Evolutionary conservation across 2,329 filamentous ascomycete genomes (phyloP), one percentile per base, ranked within the genome.

Genomic region (Claviceps fusiformis): DNA sequence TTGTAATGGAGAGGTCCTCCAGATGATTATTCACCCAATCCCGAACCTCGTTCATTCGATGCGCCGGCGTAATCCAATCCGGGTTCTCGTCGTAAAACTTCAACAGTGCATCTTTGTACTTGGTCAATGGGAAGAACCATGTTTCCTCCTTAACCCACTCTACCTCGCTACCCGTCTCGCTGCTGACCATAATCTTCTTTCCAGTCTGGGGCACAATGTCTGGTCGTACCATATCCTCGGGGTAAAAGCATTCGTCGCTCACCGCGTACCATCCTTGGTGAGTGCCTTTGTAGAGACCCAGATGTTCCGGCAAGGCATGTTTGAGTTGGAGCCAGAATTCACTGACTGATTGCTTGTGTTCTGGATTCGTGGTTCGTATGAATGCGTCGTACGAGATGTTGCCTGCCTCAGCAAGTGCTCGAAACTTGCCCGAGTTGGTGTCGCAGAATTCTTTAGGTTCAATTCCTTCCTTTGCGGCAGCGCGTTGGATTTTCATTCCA

Each of bases 231-330:
- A 83, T 75, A 7, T 82, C 81, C 54, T 85, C 79, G 0, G 92
- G 89, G 67, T 96, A 97, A 70, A 95, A 98, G 44, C 92, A 92
- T 75, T 98, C 93, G 68, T 98, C 93, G 67, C 88, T 90, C 54
- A 98, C 86, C 55, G 87, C 93, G 69, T 98, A 98, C 93, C 93
- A 98, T 1, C 93, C 93, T 66, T 89, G 82, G 63, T 97, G 93
- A 62, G 86, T 89, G 11, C 83, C 82, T 64, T 87, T 83, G 70
- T 96, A 96, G 54, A 97, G 85, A 58, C 86, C 84, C 9, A 86
- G 86, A 50, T 79, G 76, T 54, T 90, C 82, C 0, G 65, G 65
- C 0, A 68, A 62, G 0, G 62, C 57, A 39, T 70, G 62, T 63
- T 85, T 78, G 57, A 98, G 75, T 67, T 90, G 77, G 60, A 81